Base-by-base conservation (phyloP, 2,329 filamentous ascomycete species). In the Trichoderma sp. region DNA sequence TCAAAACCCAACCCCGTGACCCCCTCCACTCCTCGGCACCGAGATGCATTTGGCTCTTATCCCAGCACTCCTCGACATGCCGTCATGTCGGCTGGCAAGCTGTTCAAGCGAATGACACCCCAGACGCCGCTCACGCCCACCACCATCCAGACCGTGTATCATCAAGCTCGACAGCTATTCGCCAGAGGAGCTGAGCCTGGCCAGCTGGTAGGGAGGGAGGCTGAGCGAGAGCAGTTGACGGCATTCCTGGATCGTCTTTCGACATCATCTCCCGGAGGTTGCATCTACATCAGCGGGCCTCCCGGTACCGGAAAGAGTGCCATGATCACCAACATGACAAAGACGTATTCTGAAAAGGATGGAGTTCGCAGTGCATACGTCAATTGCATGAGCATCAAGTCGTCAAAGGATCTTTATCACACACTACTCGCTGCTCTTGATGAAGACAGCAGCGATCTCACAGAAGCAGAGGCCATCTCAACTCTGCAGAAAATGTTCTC, bases 321-420 rank as follows among this genome's bases (percentile, higher is more conserved):
- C 34, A 92, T 98, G 85, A 90, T 98, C 73, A 91, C 91, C 74
- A 91, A 97, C 79, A 89, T 97, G 65, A 92, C 92, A 62, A 84
- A 89, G 62, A 85, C 89, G 57, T 82, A 91, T 63, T 83, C 84
- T 12, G 79, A 83, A 4, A 83, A 84, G 39, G 83, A 86, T 18
- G 81, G 84, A 4, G 84, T 96, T 68, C 90, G 89, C 77, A 90
- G 91, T 68, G 90, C 91, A 3, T 95, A 95, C 78, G 88, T 99
- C 85, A 99, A 99, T 80, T 99, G 96, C 82, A 98, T 98, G 91
- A 97, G 95, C 82, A 91, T 98, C 82, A 97, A 96, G 78, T 93
- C 90, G 39, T 93, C 94, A 2, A 91, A 90, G 75, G 95, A 98
- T 79, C 86, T 99, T 26, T 97, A 97, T 81, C 87, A 88, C 74